Conservation (phyloP, 2,329 filamentous ascomycete genomes). For the Apiospora sp. region DNA sequence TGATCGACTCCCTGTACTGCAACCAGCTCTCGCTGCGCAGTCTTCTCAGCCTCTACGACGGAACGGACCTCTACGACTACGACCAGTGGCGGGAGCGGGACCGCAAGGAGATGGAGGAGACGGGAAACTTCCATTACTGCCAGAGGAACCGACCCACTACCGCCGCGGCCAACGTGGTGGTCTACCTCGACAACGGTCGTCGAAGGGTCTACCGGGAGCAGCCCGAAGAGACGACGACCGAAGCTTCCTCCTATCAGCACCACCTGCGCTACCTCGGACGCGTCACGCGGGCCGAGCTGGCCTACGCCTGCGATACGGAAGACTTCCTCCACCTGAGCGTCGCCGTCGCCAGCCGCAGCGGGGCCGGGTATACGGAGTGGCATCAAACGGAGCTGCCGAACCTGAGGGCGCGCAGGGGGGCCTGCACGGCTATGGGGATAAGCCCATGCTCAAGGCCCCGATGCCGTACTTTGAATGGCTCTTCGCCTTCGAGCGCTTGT, state of each 20-base stretch:
- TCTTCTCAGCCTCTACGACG: neutral
- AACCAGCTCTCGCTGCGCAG: neutral
- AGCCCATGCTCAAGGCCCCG: neutral
- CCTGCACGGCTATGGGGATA: no score
- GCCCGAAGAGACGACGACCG: neutral
- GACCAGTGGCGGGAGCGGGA: neutral
- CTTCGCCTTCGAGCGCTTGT: conserved; percentile 19
- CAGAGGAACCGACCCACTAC: neutral
- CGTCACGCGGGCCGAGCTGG: neutral
- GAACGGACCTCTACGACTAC: neutral
- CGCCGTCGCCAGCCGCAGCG: neutral
- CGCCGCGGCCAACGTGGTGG: neutral
- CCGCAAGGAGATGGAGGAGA: neutral
- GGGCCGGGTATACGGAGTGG: neutral
- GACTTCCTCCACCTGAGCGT: neutral
- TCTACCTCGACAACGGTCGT: neutral
- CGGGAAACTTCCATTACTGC: neutral
- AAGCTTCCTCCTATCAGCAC: neutral
- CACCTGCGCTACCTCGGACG: neutral
- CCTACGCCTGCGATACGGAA: conserved; percentile 4
- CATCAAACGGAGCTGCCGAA: neutral
- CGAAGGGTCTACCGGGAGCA: neutral
- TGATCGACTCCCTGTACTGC: neutral
- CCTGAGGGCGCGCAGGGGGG: neutral
- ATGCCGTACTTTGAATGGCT: conserved; percentile 3